Conservation (phyloP, 805 yeast species). For the Hanseniaspora meyeri region DNA sequence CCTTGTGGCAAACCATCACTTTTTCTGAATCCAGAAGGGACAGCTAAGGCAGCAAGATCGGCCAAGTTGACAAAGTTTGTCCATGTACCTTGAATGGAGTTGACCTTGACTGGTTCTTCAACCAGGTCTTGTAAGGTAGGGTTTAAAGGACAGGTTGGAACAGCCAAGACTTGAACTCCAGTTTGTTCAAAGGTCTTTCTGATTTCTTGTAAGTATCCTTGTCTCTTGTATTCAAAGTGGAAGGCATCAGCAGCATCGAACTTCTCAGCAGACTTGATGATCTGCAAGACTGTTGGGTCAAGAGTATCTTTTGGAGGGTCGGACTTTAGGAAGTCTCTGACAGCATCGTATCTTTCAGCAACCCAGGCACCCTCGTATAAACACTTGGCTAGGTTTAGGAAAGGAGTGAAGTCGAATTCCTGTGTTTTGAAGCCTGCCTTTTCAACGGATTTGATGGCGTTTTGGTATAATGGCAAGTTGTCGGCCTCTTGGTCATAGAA, state of each 20-base stretch:
- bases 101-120: conserved; percentile 66
- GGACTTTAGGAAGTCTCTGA: conserved; percentile 54
- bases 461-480: conserved; percentile 55
- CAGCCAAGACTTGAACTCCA: conserved; percentile 61
- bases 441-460: conserved; percentile 46
- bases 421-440: conserved; percentile 48
- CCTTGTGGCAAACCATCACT: conserved; percentile 84
- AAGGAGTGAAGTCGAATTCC: conserved; percentile 58
- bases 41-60: conserved; percentile 79
- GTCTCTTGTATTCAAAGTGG: conserved; percentile 76
- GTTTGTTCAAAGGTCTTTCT: conserved; percentile 36
- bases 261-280: conserved; percentile 66
- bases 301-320: conserved; percentile 58
- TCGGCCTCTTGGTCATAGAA: conserved; percentile 69
- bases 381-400: conserved; percentile 71
- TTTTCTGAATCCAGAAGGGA: conserved; percentile 75
- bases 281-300: conserved; percentile 71
- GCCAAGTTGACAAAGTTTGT: conserved; percentile 93
- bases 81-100: conserved; percentile 94
- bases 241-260: conserved; percentile 75
- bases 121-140: conserved; percentile 67
- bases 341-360: conserved; percentile 82
- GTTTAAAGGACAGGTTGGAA: conserved; percentile 89
- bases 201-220: conserved; percentile 59
- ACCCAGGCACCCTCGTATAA: conserved; percentile 99